Percentiles rank a stretch among this genome's conserved stretches.
These are phyloP conservation scores for Warburgia ugandensis DNA, from an alignment of 164 flowering plant genomes.

Conservation along the genomic window DNA sequence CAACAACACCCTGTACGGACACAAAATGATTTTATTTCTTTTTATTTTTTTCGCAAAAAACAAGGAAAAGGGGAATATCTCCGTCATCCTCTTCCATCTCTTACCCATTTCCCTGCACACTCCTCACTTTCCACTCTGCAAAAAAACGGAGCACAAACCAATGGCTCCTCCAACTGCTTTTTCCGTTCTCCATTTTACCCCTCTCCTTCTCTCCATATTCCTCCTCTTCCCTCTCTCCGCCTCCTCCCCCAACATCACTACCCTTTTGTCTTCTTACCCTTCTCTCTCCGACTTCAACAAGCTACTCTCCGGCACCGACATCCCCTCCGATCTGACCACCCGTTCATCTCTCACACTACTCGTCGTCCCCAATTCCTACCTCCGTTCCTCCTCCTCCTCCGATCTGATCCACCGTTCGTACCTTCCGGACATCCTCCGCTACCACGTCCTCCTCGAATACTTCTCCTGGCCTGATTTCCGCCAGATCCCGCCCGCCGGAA, in stretches of 20 bases:
- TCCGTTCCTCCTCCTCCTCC: slow-evolving; percentile 27
- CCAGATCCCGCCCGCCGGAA: slow-evolving; percentile 51
- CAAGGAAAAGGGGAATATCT: too few relatives aligned
- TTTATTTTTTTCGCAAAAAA: too few relatives aligned
- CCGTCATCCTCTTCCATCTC: background rate
- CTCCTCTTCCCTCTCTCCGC: slow-evolving; percentile 23
- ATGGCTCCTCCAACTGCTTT: slow-evolving; percentile 16
- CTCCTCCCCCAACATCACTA: slow-evolving; percentile 40
- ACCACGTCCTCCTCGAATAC: slow-evolving; percentile 75
- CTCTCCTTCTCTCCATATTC: slow-evolving; percentile 22
- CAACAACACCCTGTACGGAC: too few relatives aligned
- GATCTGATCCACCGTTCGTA: too few relatives aligned
- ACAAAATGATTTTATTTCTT: too few relatives aligned
- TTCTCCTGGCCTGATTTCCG: slow-evolving; percentile 55
- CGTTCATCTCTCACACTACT: too few relatives aligned
- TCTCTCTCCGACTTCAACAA: slow-evolving; percentile 60
- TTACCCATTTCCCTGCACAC: background rate
- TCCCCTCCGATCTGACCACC: slow-evolving; percentile 42
- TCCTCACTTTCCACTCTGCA: background rate
- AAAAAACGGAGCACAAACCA: background rate
- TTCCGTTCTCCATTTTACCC: slow-evolving; percentile 39
- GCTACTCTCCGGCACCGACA: slow-evolving; percentile 48
- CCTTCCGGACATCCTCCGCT: slow-evolving; percentile 74
- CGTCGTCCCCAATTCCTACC: too few relatives aligned
- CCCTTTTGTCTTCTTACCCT: slow-evolving; percentile 52